phyloP scores from a whole-genome alignment of 805 yeast genomes.

The Candida boleticola region DNA sequence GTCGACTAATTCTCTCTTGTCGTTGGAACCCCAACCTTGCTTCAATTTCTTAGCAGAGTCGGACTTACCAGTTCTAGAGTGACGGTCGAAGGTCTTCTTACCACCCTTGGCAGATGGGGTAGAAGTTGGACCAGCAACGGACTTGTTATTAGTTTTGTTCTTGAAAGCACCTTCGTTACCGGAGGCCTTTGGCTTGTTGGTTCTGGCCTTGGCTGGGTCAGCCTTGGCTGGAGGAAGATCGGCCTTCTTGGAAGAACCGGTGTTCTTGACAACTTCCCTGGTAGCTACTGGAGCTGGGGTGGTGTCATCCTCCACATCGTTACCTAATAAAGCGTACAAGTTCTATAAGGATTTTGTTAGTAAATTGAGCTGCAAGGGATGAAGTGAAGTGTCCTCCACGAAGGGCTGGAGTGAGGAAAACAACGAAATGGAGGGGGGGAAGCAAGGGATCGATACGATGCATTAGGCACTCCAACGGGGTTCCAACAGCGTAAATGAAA shows the following conservation, averaged over 20 bases:
- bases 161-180: conserved; percentile 89
- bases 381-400: too few species aligned
- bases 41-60: conserved; percentile 82
- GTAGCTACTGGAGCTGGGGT: conserved; percentile 50
- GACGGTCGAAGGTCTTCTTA: conserved; percentile 76
- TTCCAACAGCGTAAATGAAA: too few species aligned
- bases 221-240: conserved; percentile 82
- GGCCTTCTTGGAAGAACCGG: conserved; percentile 81
- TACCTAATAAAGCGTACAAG: conserved; percentile 80
- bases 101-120: conserved; percentile 50
- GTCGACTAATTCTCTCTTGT: conserved; percentile 61
- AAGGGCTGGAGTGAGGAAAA: not conserved
- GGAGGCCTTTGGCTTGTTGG: conserved; percentile 63
- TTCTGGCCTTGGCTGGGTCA: conserved; percentile 75
- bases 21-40: conserved; percentile 87
- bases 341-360: conserved; percentile 41
- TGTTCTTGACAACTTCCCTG: conserved; percentile 77
- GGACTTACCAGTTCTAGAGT: conserved; percentile 75
- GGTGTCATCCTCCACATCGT: conserved; percentile 83
- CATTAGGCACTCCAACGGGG: not conserved
- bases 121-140: conserved; percentile 54
- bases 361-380: not conserved
- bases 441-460: not conserved
- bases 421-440: too few species aligned
- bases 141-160: conserved; percentile 70